These are phyloP conservation scores for Pyracantha coccinea DNA, from an alignment of 331 rosid species.

Conservation along the genomic window DNA sequence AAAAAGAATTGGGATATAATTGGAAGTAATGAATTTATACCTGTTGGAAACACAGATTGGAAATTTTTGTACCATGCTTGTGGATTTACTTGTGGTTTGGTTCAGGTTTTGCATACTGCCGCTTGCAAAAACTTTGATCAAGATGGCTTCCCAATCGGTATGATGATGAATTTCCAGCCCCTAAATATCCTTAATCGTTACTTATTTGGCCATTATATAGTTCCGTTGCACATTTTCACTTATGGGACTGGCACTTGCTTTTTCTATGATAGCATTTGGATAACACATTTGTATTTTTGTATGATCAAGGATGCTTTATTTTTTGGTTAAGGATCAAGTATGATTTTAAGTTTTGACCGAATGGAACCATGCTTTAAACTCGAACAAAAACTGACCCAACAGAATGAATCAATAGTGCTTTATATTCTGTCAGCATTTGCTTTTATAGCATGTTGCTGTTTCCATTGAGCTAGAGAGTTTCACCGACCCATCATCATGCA, in stretches of 20 bases:
- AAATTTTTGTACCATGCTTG: background rate
- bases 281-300: background rate
- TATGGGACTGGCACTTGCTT: background rate
- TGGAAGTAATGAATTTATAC: background rate
- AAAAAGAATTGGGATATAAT: background rate
- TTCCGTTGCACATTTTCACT: too few species aligned
- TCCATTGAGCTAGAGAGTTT: background rate
- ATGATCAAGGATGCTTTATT: too few species aligned
- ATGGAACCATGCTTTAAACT: too few species aligned
- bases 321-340: too few species aligned
- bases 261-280: background rate
- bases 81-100: background rate
- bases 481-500: background rate
- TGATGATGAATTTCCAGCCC: slow-evolving; percentile 20
- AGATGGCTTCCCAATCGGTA: slow-evolving; percentile 63
- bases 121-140: slow-evolving; percentile 40
- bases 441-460: background rate
- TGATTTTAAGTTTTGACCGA: too few species aligned
- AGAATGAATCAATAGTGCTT: too few species aligned
- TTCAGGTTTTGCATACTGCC: slow-evolving; percentile 69
- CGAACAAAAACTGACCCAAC: too few species aligned
- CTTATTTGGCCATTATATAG: too few species aligned
- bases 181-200: background rate
- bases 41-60: too few species aligned
- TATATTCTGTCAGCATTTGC: too few species aligned